Evolutionary conservation across 2,329 filamentous ascomycete species (phyloP).

Genomic region (Coccinonectria pachysandricola): DNA sequence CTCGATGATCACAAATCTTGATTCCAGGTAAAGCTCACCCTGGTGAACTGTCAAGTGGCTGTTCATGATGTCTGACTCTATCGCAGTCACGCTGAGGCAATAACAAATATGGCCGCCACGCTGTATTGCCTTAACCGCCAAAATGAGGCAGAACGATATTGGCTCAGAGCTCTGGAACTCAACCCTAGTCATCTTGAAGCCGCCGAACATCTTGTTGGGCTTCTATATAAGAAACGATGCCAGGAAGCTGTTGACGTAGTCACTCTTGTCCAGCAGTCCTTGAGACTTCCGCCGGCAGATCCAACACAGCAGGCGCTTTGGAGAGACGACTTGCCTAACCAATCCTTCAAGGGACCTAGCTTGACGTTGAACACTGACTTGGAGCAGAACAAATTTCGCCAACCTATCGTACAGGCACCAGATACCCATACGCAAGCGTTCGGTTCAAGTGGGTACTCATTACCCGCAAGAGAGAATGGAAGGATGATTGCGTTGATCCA

Average conservation of each 20-base stretch:
- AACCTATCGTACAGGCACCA: slow-evolving; percentile 9
- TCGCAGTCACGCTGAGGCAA: slow-evolving; percentile 74
- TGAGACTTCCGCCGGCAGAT: slow-evolving; percentile 36
- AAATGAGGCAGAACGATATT: slow-evolving; percentile 75
- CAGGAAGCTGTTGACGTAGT: slow-evolving; percentile 83
- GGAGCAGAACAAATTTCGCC: slow-evolving; percentile 15
- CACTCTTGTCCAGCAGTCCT: slow-evolving; percentile 65
- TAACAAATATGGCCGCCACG: slow-evolving; percentile 86
- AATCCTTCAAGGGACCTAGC: too few species aligned
- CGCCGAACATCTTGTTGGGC: slow-evolving; percentile 82
- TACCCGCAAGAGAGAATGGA: slow-evolving; percentile 81
- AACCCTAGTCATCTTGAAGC: slow-evolving; percentile 89
- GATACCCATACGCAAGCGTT: slow-evolving; percentile 17
- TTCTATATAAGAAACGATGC: slow-evolving; percentile 75
- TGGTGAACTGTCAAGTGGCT: slow-evolving; percentile 21
- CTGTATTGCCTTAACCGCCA: slow-evolving; percentile 73
- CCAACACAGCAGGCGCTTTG: slow-evolving; percentile 5
- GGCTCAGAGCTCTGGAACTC: slow-evolving; percentile 72
- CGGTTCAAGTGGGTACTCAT: slow-evolving; percentile 56
- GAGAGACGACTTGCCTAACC: too few species aligned
- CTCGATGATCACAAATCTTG: slow-evolving; percentile 47
- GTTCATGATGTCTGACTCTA: slow-evolving; percentile 21
- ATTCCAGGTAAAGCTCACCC: slow-evolving; percentile 38
- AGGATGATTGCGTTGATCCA: slow-evolving; percentile 89
- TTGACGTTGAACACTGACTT: too few species aligned